Evolutionary conservation across 2,329 filamentous ascomycete genomes (phyloP), one percentile per base, ranked within the genome.

Genomic region (Fusarium algeriense): DNA sequence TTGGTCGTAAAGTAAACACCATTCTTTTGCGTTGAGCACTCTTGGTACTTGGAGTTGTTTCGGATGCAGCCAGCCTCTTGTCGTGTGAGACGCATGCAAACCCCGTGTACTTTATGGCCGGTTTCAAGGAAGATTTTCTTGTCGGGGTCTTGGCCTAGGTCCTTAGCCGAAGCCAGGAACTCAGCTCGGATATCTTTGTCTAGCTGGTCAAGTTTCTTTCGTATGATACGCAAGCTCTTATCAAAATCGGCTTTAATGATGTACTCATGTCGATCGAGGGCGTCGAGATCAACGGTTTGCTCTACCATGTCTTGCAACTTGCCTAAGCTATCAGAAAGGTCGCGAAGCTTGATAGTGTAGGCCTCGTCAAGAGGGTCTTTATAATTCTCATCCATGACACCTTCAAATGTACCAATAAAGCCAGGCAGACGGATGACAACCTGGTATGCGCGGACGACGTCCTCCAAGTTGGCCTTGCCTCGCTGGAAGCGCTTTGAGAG

Each of bases 241-340:
- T 99, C 96, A 71, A 98, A 99, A 78, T 99, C 96, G 2, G 97
- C 93, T 82, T 98, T 99, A 87, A 99, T 99, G 76, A 98, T 95
- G 82, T 97, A 99, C 79, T 99, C 96, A 78, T 99, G 96, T 73
- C 96, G 94, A 77, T 99, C 95, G 14, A 99, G 88, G 5, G 96
- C 96, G 63, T 97, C 93, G 0, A 99, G 88, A 77, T 99, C 96
- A 17, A 99, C 95, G 0, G 97, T 99, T 3, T 96, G 97, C 83
- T 99, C 96, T 0, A 99, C 96, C 94, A 99, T 98, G 79, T 99
- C 96, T 77, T 95, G 93, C 14, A 99, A 85, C 78, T 94, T 97
- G 30, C 88, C 91, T 54, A 99, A 87, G 76, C 91, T 93, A 76
- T 94, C 90, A 9, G 91, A 92, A 66, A 93, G 89, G 66, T 92